These are phyloP conservation scores for Fusarium xyrophilum DNA, from an alignment of 2,329 filamentous ascomycete species.

Conservation along the genomic window DNA sequence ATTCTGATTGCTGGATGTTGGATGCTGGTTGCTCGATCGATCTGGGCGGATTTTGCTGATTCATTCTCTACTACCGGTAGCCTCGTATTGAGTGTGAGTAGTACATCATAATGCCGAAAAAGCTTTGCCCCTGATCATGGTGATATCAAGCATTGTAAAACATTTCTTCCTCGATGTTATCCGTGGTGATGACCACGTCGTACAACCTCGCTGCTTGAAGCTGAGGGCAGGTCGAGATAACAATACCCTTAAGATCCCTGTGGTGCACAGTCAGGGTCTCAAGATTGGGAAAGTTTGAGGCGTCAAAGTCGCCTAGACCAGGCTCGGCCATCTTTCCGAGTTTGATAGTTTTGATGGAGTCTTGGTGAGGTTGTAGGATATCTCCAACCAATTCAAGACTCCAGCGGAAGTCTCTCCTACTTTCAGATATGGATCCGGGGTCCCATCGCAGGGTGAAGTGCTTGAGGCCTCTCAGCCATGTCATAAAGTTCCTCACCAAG, in stretches of 20 bases:
- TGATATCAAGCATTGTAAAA: neutral
- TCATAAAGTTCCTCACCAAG: neutral
- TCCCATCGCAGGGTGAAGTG: neutral
- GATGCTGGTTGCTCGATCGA: neutral
- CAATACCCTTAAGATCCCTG: neutral
- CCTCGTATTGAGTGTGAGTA: no score
- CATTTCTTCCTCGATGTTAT: neutral
- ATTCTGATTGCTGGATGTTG: neutral
- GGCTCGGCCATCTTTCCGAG: neutral
- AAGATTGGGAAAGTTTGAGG: neutral
- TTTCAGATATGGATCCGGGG: no score
- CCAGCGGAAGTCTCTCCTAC: neutral
- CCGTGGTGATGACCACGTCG: neutral
- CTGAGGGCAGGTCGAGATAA: neutral
- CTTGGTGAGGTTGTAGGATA: neutral
- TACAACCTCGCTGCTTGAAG: neutral
- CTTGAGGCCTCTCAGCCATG: neutral
- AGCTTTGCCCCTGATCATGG: no score
- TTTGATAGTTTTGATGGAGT: neutral
- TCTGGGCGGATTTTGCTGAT: neutral
- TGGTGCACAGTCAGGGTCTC: neutral
- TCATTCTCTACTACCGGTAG: neutral
- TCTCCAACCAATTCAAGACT: neutral
- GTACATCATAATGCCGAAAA: neutral
- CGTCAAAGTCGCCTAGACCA: neutral